Percentiles rank a stretch among this genome's conserved stretches.
Evolutionary conservation across 306 rosid species (phyloP).

Genomic region (Sophora flavescens): DNA sequence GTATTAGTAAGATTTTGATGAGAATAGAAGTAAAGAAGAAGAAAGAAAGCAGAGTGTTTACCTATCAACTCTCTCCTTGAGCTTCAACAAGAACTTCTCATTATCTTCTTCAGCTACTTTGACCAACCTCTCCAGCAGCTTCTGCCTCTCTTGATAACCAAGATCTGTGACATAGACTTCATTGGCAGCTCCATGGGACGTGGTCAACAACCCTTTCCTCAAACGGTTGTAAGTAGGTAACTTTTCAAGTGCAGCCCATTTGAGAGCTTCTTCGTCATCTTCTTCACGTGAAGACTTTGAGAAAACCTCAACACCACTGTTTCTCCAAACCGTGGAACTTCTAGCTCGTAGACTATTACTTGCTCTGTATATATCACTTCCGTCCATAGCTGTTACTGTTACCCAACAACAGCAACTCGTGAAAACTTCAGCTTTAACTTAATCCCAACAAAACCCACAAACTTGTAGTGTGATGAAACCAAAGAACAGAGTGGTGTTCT

Average conservation of each 20-base stretch:
- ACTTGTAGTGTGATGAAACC: neutral
- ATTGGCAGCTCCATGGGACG: constrained; percentile 20
- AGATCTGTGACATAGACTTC: constrained; percentile 34
- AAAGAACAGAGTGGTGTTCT: too few relatives aligned
- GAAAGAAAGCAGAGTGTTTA: neutral
- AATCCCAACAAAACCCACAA: too few relatives aligned
- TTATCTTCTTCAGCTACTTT: constrained; percentile 44
- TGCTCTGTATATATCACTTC: neutral
- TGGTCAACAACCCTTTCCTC: constrained; percentile 47
- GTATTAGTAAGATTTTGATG: neutral
- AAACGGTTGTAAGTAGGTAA: constrained; percentile 49
- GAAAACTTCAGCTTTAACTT: too few relatives aligned
- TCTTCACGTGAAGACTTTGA: constrained; percentile 36
- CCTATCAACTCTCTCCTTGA: constrained; percentile 45
- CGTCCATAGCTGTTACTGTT: neutral
- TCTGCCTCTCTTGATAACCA: constrained; percentile 46
- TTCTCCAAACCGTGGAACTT: constrained; percentile 22
- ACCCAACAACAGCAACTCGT: neutral
- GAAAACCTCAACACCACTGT: constrained; percentile 27
- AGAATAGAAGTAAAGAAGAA: neutral
- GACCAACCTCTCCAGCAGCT: constrained; percentile 43
- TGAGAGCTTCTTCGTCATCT: constrained; percentile 52
- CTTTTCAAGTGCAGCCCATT: constrained; percentile 55
- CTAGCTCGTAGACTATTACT: neutral
- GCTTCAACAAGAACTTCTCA: constrained; percentile 44